Percentiles rank a stretch among this genome's conserved stretches.
These are phyloP conservation scores for Blastobotrys persicus DNA, from an alignment of 1,139 yeast genomes.

Conservation along the genomic window DNA sequence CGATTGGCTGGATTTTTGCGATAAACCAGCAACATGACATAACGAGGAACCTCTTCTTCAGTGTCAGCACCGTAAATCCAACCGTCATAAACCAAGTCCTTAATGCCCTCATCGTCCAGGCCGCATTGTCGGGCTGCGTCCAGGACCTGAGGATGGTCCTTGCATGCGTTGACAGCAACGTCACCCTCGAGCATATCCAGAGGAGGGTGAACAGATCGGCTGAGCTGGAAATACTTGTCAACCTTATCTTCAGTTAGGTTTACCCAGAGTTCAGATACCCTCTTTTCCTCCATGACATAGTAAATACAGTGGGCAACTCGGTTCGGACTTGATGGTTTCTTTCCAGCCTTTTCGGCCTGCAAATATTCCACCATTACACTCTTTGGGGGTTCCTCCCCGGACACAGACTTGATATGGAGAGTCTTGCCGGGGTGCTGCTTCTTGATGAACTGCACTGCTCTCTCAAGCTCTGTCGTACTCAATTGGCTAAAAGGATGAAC, in stretches of 20 bases:
- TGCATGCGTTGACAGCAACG: constrained; percentile 59
- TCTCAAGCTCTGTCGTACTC: constrained; percentile 60
- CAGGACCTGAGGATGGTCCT: constrained; percentile 57
- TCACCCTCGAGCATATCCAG: constrained; percentile 66
- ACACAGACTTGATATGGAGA: constrained; percentile 70
- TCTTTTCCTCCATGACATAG: constrained; percentile 54
- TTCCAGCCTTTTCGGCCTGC: constrained; percentile 65
- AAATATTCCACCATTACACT: constrained; percentile 64
- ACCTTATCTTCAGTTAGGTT: constrained; percentile 58
- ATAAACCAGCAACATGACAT: constrained; percentile 76
- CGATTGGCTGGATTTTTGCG: constrained; percentile 52
- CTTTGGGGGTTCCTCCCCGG: constrained; percentile 80
- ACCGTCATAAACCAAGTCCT: constrained; percentile 70
- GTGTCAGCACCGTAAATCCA: constrained; percentile 90
- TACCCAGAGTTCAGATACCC: constrained; percentile 70
- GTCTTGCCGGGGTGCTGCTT: constrained; percentile 46
- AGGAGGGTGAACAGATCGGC: constrained; percentile 71
- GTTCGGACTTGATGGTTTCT: constrained; percentile 33
- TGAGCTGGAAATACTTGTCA: constrained; percentile 54
- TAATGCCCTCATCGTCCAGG: neutral
- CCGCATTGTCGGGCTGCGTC: constrained; percentile 48
- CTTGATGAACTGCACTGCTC: constrained; percentile 53
- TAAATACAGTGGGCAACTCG: constrained; percentile 71
- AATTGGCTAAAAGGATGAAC: constrained; percentile 62
- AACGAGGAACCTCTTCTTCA: constrained; percentile 70